Conservation (phyloP, 768 basidiomycete genomes). For the Gymnopilus dilepis region DNA sequence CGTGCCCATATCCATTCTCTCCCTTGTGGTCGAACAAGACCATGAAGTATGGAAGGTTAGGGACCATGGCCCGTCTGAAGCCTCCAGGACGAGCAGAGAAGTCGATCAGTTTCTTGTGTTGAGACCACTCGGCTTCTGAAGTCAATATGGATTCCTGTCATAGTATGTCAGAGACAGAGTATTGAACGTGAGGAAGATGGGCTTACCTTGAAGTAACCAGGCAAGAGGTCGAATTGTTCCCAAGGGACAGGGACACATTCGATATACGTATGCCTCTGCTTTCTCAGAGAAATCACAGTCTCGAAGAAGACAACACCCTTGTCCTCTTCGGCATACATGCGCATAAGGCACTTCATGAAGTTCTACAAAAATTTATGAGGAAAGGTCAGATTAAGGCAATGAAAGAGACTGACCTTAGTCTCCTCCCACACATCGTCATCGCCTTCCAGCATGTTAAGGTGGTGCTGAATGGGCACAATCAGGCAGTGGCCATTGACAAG, state of each 20-base stretch:
- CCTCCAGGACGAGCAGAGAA: conserved; percentile 90
- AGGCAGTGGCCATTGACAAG: conserved; percentile 91
- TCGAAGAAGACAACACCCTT: conserved; percentile 96
- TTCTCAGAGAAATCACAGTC: conserved; percentile 84
- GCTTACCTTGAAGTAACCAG: conserved; percentile 88
- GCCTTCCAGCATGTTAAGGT: conserved; percentile 87
- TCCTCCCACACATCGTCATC: conserved; percentile 99
- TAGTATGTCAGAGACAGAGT: background rate
- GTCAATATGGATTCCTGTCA: conserved; percentile 88
- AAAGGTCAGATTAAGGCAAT: background rate
- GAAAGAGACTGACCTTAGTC: conserved; percentile 69
- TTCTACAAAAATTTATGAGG: conserved; percentile 44
- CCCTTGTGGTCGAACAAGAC: conserved; percentile 98
- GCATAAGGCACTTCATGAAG: conserved; percentile 93
- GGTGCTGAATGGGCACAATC: conserved; percentile 96
- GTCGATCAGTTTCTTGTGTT: conserved; percentile 96
- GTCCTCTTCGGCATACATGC: conserved; percentile 91
- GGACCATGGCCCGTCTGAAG: conserved; percentile 93
- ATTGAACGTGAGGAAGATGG: background rate
- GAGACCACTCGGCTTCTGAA: conserved; percentile 97
- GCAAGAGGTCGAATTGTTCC: conserved; percentile 84
- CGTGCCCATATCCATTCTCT: conserved; percentile 97
- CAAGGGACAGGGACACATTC: conserved; percentile 94
- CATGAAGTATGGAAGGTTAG: conserved; percentile 98
- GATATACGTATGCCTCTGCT: conserved; percentile 91